Percentiles rank a stretch among this genome's conserved stretches.
phyloP scores from a whole-genome alignment of 345 rosid species.

The Linum lewisii region DNA sequence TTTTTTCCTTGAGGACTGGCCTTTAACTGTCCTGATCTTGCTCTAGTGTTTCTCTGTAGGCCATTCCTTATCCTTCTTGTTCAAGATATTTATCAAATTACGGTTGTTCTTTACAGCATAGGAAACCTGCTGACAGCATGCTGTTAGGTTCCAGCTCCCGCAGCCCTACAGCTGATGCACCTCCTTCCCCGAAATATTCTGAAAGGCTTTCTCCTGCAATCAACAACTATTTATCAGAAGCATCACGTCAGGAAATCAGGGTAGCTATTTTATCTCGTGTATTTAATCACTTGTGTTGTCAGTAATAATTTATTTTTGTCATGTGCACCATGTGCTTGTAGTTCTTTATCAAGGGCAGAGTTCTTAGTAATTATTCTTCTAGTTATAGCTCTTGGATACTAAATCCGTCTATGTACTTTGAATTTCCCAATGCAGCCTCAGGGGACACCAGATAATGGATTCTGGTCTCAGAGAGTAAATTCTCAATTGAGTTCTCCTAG shows the following conservation, averaged over 20 bases:
- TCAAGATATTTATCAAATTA: constrained; percentile 1
- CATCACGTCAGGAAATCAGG: constrained; percentile 95
- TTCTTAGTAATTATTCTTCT: background rate
- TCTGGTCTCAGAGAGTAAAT: constrained; percentile 92
- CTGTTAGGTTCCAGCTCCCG: constrained; percentile 85
- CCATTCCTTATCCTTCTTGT: constrained; percentile 1
- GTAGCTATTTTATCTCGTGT: constrained; percentile 25
- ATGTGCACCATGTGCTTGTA: background rate
- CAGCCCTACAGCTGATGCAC: constrained; percentile 71
- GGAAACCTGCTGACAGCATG: constrained; percentile 80
- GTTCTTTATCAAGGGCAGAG: background rate
- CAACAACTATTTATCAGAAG: constrained; percentile 88
- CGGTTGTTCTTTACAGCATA: constrained; percentile 50
- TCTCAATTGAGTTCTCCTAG: constrained; percentile 97
- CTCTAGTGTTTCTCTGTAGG: background rate
- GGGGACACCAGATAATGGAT: constrained; percentile 91
- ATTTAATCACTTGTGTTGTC: background rate
- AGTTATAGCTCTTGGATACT: background rate
- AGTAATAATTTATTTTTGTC: background rate
- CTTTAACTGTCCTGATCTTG: background rate
- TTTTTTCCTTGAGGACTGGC: no score
- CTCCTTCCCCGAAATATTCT: constrained; percentile 91
- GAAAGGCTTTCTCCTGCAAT: constrained; percentile 97
- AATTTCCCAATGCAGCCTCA: constrained; percentile 52
- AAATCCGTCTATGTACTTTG: constrained; percentile 4